A percentile compares a stretch with the other conserved stretches of the same genome.
phyloP scores from a whole-genome alignment of 148 eudicot genomes.

The Rhododendron kiyosumense region DNA sequence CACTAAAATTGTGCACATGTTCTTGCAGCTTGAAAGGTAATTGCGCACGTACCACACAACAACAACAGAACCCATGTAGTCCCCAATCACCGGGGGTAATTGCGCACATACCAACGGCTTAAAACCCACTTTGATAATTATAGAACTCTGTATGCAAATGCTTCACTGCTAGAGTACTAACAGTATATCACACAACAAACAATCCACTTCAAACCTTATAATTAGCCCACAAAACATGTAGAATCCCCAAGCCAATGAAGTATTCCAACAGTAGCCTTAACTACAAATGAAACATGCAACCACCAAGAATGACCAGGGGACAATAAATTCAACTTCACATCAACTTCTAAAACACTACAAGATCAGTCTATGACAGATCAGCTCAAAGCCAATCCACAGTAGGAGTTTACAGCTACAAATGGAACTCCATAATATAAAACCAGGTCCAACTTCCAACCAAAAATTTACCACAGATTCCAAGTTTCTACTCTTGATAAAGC shows the following conservation, averaged over 20 bases:
- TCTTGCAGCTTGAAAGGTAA: not conserved
- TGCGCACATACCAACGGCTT: not conserved
- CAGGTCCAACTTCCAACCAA: too few species aligned
- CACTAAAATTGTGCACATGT: not conserved
- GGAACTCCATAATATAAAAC: too few species aligned
- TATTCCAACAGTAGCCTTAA: not conserved
- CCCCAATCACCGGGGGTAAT: too few species aligned
- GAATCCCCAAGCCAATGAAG: not conserved
- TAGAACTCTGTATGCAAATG: not conserved
- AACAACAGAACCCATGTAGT: too few species aligned
- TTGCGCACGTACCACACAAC: too few species aligned
- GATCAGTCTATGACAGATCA: not conserved
- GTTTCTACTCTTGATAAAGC: not conserved
- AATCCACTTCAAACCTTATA: not conserved
- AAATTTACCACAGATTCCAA: not conserved
- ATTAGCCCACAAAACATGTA: not conserved
- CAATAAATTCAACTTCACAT: not conserved
- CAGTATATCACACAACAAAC: not conserved
- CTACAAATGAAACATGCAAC: not conserved
- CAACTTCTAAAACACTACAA: not conserved
- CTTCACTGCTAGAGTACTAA: not conserved
- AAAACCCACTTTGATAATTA: not conserved
- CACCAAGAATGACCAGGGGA: not conserved
- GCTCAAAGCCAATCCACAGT: not conserved
- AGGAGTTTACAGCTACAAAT: too few species aligned